Evolutionary conservation across 495 filamentous ascomycete species (phyloP).

Genomic region (Hyaloscypha finlandica): DNA sequence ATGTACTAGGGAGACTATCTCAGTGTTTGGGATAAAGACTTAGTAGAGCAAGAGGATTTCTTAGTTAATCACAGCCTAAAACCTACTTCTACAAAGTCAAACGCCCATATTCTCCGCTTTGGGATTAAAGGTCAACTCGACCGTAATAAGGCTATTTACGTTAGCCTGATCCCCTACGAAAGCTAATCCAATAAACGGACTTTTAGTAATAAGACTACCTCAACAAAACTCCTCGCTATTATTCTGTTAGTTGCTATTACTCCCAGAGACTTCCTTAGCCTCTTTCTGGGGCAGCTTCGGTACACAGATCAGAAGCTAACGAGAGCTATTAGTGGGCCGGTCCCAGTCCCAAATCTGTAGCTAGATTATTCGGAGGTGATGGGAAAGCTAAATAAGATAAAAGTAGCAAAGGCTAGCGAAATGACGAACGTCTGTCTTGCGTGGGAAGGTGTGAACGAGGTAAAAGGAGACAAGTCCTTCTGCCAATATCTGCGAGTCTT

Average conservation of each 20-base stretch:
- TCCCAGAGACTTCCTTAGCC: constrained; percentile 26
- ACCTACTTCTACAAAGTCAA: too few relatives aligned
- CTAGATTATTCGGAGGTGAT: constrained; percentile 19
- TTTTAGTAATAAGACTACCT: too few relatives aligned
- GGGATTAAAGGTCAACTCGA: too few relatives aligned
- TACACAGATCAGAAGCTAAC: constrained; percentile 23
- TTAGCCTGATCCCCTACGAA: too few relatives aligned
- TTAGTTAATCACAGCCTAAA: too few relatives aligned
- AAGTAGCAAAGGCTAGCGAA: constrained; percentile 19
- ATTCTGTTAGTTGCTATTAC: constrained; percentile 16
- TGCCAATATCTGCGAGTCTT: constrained; percentile 13
- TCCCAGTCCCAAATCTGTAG: constrained; percentile 20
- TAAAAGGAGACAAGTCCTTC: neutral
- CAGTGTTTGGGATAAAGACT: too few relatives aligned
- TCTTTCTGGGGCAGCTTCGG: constrained; percentile 23
- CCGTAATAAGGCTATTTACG: too few relatives aligned
- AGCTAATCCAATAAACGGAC: too few relatives aligned
- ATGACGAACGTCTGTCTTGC: constrained; percentile 26
- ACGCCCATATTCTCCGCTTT: too few relatives aligned
- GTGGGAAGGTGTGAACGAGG: constrained; percentile 27
- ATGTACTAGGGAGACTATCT: too few relatives aligned
- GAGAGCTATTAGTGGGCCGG: constrained; percentile 16
- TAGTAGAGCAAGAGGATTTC: too few relatives aligned
- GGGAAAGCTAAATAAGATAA: constrained; percentile 22
- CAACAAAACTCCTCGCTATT: constrained; percentile 3